These are phyloP conservation scores for Juglanconis juglandina DNA, from an alignment of 2,329 filamentous ascomycete genomes.

Conservation along the genomic window DNA sequence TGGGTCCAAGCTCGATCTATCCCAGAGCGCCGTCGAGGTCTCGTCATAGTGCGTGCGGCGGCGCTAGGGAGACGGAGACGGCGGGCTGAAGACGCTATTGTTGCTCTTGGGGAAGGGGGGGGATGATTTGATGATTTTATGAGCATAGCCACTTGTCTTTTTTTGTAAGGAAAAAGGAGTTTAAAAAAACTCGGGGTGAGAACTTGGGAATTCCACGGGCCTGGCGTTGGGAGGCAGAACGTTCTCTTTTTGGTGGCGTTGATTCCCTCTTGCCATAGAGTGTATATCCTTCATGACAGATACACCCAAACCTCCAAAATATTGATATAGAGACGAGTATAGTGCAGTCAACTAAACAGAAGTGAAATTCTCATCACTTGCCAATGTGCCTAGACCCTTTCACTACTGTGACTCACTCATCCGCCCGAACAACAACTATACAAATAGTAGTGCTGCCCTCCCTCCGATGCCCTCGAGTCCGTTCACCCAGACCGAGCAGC, in stretches of 20 bases:
- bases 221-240: slow-evolving; percentile 15
- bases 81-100: neutral
- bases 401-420: neutral
- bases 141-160: slow-evolving; percentile 12
- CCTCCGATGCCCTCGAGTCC: neutral
- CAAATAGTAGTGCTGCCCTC: neutral
- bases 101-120: neutral
- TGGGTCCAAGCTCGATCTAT: slow-evolving; percentile 10
- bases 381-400: neutral
- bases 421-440: neutral
- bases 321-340: slow-evolving; percentile 3
- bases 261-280: slow-evolving; percentile 13
- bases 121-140: slow-evolving; percentile 15
- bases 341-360: slow-evolving; percentile 7
- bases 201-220: slow-evolving; percentile 3
- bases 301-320: neutral
- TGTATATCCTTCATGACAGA: too few relatives aligned
- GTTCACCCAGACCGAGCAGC: neutral
- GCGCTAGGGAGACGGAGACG: neutral
- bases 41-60: slow-evolving; percentile 6
- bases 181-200: neutral
- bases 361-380: slow-evolving; percentile 12
- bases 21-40: slow-evolving; percentile 12
- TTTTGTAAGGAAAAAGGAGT: neutral
- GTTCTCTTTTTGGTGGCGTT: neutral